Evolutionary conservation across 2,329 filamentous ascomycete species (phyloP).

Genomic region (Sclerotinia nivalis): DNA sequence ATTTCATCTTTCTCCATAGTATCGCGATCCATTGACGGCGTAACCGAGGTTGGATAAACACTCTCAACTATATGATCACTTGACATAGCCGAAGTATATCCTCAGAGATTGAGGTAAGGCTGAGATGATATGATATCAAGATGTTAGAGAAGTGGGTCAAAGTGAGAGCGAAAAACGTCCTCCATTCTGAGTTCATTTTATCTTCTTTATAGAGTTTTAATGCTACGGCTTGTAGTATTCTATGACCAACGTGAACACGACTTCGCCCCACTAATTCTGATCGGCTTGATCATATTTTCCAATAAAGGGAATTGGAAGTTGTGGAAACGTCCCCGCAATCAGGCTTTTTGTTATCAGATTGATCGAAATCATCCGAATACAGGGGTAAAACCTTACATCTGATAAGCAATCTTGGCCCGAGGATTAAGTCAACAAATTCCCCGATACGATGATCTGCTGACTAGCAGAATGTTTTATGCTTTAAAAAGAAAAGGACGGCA

Average conservation of each 20-base stretch:
- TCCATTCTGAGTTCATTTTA: background rate
- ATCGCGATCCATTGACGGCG: background rate
- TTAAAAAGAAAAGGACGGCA: background rate
- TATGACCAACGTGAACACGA: conserved; percentile 15
- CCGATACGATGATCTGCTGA: background rate
- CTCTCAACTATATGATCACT: background rate
- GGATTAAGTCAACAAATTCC: background rate
- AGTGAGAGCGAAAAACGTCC: background rate
- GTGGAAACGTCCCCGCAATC: background rate
- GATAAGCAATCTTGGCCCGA: conserved; percentile 18
- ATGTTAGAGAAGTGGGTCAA: background rate
- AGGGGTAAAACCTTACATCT: conserved; percentile 8
- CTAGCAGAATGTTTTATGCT: background rate
- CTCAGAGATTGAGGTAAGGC: background rate
- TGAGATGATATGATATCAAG: background rate
- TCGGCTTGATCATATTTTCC: background rate
- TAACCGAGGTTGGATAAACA: background rate
- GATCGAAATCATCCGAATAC: background rate
- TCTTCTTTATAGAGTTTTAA: conserved; percentile 14
- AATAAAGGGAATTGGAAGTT: background rate
- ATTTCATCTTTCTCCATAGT: background rate
- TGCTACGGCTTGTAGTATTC: background rate
- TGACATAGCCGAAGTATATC: background rate
- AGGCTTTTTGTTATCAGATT: conserved; percentile 20
- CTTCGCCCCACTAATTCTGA: background rate